These are phyloP conservation scores for Xerophyta viscosa DNA, from an alignment of 106 monocot species.

Conservation along the genomic window DNA sequence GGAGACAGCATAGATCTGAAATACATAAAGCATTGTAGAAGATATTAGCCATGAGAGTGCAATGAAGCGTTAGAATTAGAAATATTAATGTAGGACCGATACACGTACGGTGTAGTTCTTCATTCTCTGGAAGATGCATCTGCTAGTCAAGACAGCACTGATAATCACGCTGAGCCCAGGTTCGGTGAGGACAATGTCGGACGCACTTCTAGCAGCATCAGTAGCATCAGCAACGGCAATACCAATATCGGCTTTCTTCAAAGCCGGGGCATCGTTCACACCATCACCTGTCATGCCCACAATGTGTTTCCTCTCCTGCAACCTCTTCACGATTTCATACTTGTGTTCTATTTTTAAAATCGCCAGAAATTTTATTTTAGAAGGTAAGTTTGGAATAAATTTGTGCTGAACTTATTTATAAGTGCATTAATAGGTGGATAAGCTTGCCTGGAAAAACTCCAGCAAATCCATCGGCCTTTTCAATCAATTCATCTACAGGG, in stretches of 20 bases:
- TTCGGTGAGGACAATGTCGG: conserved; percentile 96
- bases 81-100: conserved; percentile 1
- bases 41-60: no score
- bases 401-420: no score
- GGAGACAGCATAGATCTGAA: conserved; percentile 90
- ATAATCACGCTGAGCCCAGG: conserved; percentile 98
- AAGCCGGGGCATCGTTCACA: conserved; percentile 93
- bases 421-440: neutral
- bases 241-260: conserved; percentile 99
- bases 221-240: conserved; percentile 99
- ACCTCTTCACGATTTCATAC: conserved; percentile 93
- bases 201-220: conserved; percentile 92
- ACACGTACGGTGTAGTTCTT: conserved; percentile 84
- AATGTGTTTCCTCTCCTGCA: conserved; percentile 96
- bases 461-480: conserved; percentile 57
- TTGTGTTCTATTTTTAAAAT: conserved; percentile 68
- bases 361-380: neutral
- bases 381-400: neutral
- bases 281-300: conserved; percentile 99
- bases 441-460: conserved; percentile 45
- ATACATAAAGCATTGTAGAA: conserved; percentile 2
- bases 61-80: neutral
- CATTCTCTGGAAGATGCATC: conserved; percentile 99
- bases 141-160: conserved; percentile 92
- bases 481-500: conserved; percentile 50